Base-by-base conservation (phyloP, 139 green algal genomes). In the Chlamydomonas sp. region DNA sequence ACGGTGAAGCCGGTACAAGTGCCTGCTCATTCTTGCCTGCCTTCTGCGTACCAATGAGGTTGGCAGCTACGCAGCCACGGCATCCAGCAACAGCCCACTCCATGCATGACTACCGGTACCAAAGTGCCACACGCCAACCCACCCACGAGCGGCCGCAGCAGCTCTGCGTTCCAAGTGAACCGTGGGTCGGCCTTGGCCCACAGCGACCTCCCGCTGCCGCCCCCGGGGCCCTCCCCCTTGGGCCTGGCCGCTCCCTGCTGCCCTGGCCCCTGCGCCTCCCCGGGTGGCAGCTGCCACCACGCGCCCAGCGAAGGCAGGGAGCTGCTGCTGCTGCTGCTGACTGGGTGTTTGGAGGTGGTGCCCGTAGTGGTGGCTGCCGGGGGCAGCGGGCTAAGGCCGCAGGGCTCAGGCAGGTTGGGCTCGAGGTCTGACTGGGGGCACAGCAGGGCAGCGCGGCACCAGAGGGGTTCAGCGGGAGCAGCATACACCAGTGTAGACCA, bases 61-160 rank as follows among this genome's bases (percentile, higher is more conserved):
- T 63, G 4, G 7, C 5, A 6, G n/a, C 8, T 79, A 2, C 57
- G 4, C 49, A 20, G 9, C 10, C 67, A 5, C 67, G 14, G 3
- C 4, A 6, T 73, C 10, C 67, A 6, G 9, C 5, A 4, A 73
- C 71, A 60, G 7, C n/a, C 71, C 8, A 5, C 71, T 58, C 71
- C 75, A 5, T 31, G 14, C 57, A 2, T 57, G 31, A 49, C 31
- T 49, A 49, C 31, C 31, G 31, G 31, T 49, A 49, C 31, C 31
- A 49, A 49, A 49, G 31, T 4, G 4, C 5, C 16, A 16, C 17
- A 5, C 62, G 10, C 49, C 59, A 62, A 17, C 79, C 14, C 79
- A 85, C 79, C 79, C 1, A 85, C 49, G 17, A 85, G 17, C 7
- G 79, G 79, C 64, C 16, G 12, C 79, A 85, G 76, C 14, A 85